These are phyloP conservation scores for Penicillium desertorum DNA, from an alignment of 495 filamentous ascomycete species.

Conservation along the genomic window DNA sequence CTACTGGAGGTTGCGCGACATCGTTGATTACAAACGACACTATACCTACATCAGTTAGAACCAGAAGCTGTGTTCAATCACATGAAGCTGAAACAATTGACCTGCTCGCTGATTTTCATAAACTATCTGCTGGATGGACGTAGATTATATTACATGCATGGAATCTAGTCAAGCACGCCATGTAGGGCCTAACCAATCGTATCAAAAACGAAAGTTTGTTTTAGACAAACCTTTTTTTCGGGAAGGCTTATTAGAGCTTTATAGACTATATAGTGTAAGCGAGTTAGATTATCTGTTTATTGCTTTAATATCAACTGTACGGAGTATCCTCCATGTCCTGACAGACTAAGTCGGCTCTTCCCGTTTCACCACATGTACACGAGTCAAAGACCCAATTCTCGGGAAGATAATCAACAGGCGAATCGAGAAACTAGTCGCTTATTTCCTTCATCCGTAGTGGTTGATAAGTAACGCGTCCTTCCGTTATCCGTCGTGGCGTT, in stretches of 20 bases:
- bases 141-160: not conserved
- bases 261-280: not conserved
- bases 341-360: not conserved
- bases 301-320: not conserved
- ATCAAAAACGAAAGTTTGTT: not conserved
- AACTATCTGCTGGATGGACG: not conserved
- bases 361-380: not conserved
- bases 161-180: constrained; percentile 2
- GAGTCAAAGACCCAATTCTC: not conserved
- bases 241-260: no score
- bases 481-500: constrained; percentile 29
- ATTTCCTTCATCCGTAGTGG: constrained; percentile 40
- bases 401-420: constrained; percentile 8
- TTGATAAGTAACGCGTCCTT: constrained; percentile 33
- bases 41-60: not conserved
- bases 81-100: no score
- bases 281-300: not conserved
- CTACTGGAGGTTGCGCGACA: constrained; percentile 13
- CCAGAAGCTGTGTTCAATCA: not conserved
- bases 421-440: constrained; percentile 45
- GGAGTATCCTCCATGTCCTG: not conserved
- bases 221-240: no score
- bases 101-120: not conserved
- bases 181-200: not conserved
- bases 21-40: not conserved